Conservation (phyloP, 768 basidiomycete genomes). For the Tricholoma sp. region DNA sequence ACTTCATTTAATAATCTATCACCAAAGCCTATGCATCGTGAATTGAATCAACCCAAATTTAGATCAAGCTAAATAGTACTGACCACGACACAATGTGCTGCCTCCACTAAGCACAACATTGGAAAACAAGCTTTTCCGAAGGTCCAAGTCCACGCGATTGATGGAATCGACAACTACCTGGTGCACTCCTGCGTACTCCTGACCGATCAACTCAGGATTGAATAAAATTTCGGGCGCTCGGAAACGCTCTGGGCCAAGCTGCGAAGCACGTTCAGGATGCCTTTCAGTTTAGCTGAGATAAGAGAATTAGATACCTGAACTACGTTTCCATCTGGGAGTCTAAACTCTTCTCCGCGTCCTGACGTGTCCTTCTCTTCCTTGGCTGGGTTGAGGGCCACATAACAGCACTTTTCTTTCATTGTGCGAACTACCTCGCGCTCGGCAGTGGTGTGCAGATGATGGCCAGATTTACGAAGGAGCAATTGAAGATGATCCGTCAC, state of each 20-base stretch:
- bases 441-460: slow-evolving; percentile 94
- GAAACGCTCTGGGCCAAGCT: slow-evolving; percentile 95
- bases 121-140: slow-evolving; percentile 91
- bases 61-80: slow-evolving; percentile 12
- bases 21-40: slow-evolving; percentile 64
- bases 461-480: slow-evolving; percentile 88
- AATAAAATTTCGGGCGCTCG: slow-evolving; percentile 97
- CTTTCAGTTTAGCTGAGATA: slow-evolving; percentile 2
- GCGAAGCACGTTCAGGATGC: slow-evolving; percentile 12
- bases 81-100: slow-evolving; percentile 92
- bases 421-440: slow-evolving; percentile 95
- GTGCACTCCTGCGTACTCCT: slow-evolving; percentile 95
- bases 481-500: slow-evolving; percentile 96
- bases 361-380: slow-evolving; percentile 93
- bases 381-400: slow-evolving; percentile 84
- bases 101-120: slow-evolving; percentile 97
- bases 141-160: slow-evolving; percentile 91
- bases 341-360: slow-evolving; percentile 81
- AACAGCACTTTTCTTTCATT: slow-evolving; percentile 98
- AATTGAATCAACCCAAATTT: slow-evolving; percentile 1
- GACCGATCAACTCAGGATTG: slow-evolving; percentile 94
- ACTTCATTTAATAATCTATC: slow-evolving; percentile 95
- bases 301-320: slow-evolving; percentile 60
- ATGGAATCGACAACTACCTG: slow-evolving; percentile 99
- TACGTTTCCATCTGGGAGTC: slow-evolving; percentile 90